Evolutionary conservation across 2,329 filamentous ascomycete genomes (phyloP).

Genomic region (Fonsecaea pugnacius): DNA sequence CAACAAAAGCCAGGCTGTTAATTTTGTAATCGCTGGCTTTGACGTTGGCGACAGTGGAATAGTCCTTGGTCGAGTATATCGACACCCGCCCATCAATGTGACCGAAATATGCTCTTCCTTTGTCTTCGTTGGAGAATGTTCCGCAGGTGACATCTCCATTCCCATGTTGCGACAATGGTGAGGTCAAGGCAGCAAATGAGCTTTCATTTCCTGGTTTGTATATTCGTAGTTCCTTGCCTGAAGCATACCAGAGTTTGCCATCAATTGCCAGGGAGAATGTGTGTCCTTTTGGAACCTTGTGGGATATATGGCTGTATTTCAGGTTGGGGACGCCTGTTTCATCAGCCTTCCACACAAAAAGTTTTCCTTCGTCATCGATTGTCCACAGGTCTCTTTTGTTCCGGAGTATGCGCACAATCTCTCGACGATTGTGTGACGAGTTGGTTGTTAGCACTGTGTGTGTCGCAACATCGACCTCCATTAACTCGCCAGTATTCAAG

Average conservation of each 20-base stretch:
- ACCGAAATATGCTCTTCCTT: slow-evolving; percentile 83
- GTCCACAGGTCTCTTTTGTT: slow-evolving; percentile 93
- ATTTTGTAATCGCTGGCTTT: slow-evolving; percentile 95
- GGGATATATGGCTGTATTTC: slow-evolving; percentile 73
- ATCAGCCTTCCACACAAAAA: slow-evolving; percentile 86
- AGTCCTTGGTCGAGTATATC: slow-evolving; percentile 81
- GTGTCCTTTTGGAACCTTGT: slow-evolving; percentile 77
- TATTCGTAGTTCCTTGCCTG: slow-evolving; percentile 83
- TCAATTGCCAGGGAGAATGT: slow-evolving; percentile 88
- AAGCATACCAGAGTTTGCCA: slow-evolving; percentile 83
- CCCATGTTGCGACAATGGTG: slow-evolving; percentile 70
- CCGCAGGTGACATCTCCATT: slow-evolving; percentile 88
- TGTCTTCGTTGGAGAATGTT: slow-evolving; percentile 72
- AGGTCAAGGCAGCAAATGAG: slow-evolving; percentile 59
- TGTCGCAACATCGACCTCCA: slow-evolving; percentile 81
- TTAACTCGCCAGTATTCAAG: slow-evolving; percentile 82
- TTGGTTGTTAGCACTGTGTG: slow-evolving; percentile 72
- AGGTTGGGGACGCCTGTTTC: slow-evolving; percentile 74
- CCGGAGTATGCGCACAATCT: slow-evolving; percentile 82
- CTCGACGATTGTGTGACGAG: slow-evolving; percentile 74
- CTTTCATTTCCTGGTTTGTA: slow-evolving; percentile 74
- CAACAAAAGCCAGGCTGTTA: slow-evolving; percentile 80
- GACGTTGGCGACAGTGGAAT: slow-evolving; percentile 75
- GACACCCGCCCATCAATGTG: slow-evolving; percentile 93
- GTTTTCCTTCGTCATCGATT: slow-evolving; percentile 81